Conservation (phyloP, 2,329 filamentous ascomycete genomes). For the Coleophoma cylindrospora region DNA sequence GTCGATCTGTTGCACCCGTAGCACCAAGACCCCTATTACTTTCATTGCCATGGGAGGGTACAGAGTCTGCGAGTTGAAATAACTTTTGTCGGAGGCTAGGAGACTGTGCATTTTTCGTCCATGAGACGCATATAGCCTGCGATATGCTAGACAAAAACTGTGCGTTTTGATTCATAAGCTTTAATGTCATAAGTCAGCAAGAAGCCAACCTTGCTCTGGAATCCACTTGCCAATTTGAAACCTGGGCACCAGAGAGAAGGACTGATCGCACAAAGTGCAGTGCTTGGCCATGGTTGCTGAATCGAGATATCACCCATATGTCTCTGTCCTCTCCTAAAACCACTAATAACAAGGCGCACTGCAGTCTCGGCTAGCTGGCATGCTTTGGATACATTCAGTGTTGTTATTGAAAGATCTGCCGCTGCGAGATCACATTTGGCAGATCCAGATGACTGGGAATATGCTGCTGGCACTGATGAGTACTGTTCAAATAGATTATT, state of each 20-base stretch:
- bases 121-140: slow-evolving; percentile 8
- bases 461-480: slow-evolving; percentile 1
- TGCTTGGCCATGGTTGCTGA: slow-evolving; percentile 4
- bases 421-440: neutral
- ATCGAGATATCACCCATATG: slow-evolving; percentile 6
- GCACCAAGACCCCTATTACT: neutral
- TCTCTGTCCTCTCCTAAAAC: neutral
- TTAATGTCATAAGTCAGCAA: neutral
- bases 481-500: neutral
- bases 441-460: slow-evolving; percentile 2
- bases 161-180: slow-evolving; percentile 15
- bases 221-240: slow-evolving; percentile 17
- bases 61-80: slow-evolving; percentile 2
- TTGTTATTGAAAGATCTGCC: neutral
- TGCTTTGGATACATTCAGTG: neutral
- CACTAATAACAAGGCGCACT: slow-evolving; percentile 10
- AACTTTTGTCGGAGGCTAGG: slow-evolving; percentile 15
- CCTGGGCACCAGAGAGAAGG: slow-evolving; percentile 21
- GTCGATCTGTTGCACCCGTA: neutral
- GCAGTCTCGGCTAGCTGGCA: slow-evolving; percentile 6
- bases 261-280: slow-evolving; percentile 11
- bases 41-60: neutral
- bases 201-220: neutral
- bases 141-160: slow-evolving; percentile 12
- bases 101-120: slow-evolving; percentile 13